Evolutionary conservation across 768 basidiomycete species (phyloP).

Genomic region (Sistotremastrum suecicum): DNA sequence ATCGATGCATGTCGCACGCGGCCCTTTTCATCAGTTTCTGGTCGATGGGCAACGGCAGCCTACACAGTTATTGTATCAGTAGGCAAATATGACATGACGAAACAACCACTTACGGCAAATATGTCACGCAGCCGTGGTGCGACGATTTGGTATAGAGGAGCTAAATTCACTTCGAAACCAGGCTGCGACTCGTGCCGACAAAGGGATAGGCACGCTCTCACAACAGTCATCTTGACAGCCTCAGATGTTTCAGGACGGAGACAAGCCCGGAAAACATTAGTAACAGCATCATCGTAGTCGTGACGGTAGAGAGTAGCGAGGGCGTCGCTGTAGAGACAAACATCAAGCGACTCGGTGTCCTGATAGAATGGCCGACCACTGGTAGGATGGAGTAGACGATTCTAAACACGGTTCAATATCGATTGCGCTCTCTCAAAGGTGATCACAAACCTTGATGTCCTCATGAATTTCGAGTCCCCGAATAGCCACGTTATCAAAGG

Average conservation of each 20-base stretch:
- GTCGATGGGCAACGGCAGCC: conserved; percentile 37
- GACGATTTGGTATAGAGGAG: conserved; percentile 12
- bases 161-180: background rate
- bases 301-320: conserved; percentile 63
- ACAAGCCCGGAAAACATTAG: conserved; percentile 47
- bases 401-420: conserved; percentile 7
- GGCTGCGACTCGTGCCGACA: background rate
- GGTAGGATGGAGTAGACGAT: conserved; percentile 18
- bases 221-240: conserved; percentile 62
- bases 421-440: too few species aligned
- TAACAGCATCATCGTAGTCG: conserved; percentile 44
- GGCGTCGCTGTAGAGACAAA: conserved; percentile 62
- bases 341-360: conserved; percentile 51
- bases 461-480: too few species aligned
- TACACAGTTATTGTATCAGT: conserved; percentile 11
- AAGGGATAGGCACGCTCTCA: conserved; percentile 43
- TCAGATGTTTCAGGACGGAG: conserved; percentile 68
- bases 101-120: conserved; percentile 31
- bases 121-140: conserved; percentile 38
- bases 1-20: conserved; percentile 35
- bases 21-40: conserved; percentile 47
- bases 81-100: background rate
- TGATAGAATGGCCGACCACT: conserved; percentile 52
- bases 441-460: too few species aligned
- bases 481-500: too few species aligned